Conservation (phyloP, 2,329 filamentous ascomycete species). For the Penicillium polonicum region DNA sequence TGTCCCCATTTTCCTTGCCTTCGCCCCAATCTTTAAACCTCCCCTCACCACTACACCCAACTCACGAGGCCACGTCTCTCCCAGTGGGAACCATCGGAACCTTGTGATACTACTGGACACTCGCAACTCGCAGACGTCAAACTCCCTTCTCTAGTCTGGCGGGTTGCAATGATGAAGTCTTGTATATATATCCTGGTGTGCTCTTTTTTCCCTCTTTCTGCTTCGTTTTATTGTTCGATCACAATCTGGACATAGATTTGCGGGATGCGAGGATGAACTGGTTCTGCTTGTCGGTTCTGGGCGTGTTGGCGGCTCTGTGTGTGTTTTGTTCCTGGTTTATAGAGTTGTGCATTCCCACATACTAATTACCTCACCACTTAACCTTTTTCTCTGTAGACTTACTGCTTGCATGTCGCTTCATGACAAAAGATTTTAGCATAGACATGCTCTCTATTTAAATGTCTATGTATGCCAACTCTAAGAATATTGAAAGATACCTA, state of each 20-base stretch:
- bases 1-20: not conserved
- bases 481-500: not conserved
- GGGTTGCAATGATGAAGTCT: not conserved
- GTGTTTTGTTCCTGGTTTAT: not conserved
- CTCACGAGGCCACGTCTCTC: not conserved
- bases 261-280: not conserved
- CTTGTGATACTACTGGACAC: not conserved
- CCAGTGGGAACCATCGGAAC: not conserved
- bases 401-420: not conserved
- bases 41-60: not conserved
- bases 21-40: not conserved
- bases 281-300: not conserved
- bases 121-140: not conserved
- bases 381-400: not conserved
- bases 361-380: constrained; percentile 3
- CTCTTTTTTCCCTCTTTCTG: constrained; percentile 1
- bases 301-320: not conserved
- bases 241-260: constrained; percentile 8
- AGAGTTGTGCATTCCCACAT: constrained; percentile 8
- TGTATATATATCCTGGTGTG: constrained; percentile 4
- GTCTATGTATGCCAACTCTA: not conserved
- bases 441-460: too few species aligned
- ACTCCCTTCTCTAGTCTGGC: not conserved
- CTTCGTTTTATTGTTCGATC: not conserved
- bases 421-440: too few species aligned